phyloP scores from a whole-genome alignment of 1,284 basidiomycete species.

The Boletus semigastroideus region DNA sequence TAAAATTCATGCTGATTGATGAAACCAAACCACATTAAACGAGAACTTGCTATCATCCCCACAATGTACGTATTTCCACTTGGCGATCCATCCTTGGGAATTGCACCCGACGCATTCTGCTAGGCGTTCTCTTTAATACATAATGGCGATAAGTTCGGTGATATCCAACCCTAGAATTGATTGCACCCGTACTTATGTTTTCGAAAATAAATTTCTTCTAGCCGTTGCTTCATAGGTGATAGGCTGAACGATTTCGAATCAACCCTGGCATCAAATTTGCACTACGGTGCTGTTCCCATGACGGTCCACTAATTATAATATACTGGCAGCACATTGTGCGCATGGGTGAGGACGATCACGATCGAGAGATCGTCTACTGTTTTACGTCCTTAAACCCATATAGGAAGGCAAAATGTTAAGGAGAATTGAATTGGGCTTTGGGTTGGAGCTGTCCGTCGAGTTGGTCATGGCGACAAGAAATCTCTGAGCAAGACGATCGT shows the following conservation, averaged over 20 bases:
- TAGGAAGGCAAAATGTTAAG: not conserved
- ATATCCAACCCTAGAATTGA: not conserved
- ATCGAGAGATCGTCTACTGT: constrained; percentile 17
- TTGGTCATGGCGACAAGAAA: constrained; percentile 7
- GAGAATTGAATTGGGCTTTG: not conserved
- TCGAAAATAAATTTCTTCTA: not conserved
- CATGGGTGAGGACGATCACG: constrained; percentile 14
- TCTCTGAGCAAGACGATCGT: not conserved
- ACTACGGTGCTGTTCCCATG: not conserved
- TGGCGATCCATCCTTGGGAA: not conserved
- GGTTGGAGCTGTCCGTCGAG: not conserved
- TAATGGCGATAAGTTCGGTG: not conserved
- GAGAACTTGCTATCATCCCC: not conserved
- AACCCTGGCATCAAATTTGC: not conserved
- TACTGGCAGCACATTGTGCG: not conserved
- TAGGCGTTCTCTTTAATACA: not conserved
- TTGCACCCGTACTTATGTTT: not conserved
- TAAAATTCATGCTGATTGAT: not conserved
- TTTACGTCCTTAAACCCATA: constrained; percentile 12
- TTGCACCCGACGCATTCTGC: not conserved
- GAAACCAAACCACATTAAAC: not conserved
- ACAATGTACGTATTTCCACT: constrained; percentile 1
- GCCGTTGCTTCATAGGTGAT: not conserved
- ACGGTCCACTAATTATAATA: not conserved
- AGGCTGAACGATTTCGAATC: no score